Evolutionary conservation across 345 rosid genomes (phyloP).

Genomic region (Camelina laxa): DNA sequence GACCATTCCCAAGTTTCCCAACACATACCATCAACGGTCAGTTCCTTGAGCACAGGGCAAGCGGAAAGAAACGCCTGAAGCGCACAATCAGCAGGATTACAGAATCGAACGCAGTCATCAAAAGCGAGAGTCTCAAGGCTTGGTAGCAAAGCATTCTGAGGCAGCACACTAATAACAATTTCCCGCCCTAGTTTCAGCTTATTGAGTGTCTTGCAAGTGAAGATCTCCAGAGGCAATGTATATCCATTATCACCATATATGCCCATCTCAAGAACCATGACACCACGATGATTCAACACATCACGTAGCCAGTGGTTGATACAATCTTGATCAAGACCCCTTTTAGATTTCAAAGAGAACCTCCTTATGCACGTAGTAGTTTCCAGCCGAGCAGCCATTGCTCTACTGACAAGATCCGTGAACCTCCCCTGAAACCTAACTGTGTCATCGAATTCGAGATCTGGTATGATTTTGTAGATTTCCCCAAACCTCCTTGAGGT

Average conservation of each 20-base stretch:
- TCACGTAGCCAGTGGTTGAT: not conserved
- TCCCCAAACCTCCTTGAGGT: not conserved
- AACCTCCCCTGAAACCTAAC: not conserved
- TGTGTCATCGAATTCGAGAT: not conserved
- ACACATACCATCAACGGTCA: not conserved
- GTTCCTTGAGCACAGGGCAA: not conserved
- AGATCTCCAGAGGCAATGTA: not conserved
- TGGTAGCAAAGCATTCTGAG: not conserved
- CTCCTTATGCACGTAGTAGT: not conserved
- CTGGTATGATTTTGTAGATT: not conserved
- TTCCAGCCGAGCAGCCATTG: not conserved
- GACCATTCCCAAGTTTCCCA: conserved; percentile 8
- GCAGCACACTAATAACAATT: not conserved
- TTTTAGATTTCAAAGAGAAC: not conserved
- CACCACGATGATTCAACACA: not conserved
- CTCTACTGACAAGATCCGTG: not conserved
- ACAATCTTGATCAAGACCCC: not conserved
- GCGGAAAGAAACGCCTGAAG: not conserved
- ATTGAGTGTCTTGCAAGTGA: not conserved
- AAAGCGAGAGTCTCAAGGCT: not conserved
- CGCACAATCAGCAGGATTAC: not conserved
- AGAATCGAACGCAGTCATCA: not conserved
- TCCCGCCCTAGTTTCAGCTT: not conserved
- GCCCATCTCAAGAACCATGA: not conserved
- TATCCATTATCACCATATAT: not conserved